Conservation (phyloP, 345 rosid species). For the Cochlearia excelsa region DNA sequence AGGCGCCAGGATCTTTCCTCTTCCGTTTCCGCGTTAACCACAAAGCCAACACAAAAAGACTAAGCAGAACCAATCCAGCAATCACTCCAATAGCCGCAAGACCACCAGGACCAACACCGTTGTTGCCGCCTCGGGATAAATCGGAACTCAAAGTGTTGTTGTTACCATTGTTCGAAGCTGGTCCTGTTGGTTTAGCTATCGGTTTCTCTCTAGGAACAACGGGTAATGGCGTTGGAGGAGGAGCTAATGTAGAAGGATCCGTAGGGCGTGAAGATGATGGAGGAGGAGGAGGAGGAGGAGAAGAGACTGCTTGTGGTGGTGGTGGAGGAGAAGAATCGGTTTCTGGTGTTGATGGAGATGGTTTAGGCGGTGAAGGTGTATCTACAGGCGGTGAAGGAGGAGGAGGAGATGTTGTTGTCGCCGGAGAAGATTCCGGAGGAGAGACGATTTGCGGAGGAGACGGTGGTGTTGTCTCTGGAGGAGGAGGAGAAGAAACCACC, state of each 20-base stretch:
- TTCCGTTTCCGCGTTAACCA: conserved; percentile 64
- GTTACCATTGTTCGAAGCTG: conserved; percentile 38
- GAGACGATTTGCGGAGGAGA: conserved; percentile 51
- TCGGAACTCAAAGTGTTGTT: conserved; percentile 37
- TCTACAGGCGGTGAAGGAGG: conserved; percentile 50
- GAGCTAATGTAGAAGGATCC: conserved; percentile 52
- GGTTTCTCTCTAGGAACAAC: conserved; percentile 75
- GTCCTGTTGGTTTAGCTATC: conserved; percentile 55
- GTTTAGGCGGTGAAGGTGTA: conserved; percentile 40
- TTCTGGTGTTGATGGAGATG: conserved; percentile 45
- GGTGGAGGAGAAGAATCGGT: conserved; percentile 56
- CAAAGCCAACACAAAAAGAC: conserved; percentile 66
- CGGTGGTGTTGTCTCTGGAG: conserved; percentile 49
- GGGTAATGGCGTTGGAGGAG: conserved; percentile 62
- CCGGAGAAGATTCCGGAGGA: conserved; percentile 35
- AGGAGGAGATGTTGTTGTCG: conserved; percentile 30
- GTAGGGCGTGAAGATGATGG: conserved; percentile 49
- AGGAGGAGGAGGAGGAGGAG: conserved; percentile 56
- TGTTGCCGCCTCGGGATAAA: conserved; percentile 29
- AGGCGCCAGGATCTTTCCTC: conserved; percentile 45
- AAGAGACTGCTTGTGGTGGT: conserved; percentile 35
- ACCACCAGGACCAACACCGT: conserved; percentile 46
- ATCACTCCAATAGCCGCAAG: conserved; percentile 59
- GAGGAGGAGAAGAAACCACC: conserved; percentile 34
- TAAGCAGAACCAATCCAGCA: conserved; percentile 57